These are phyloP conservation scores for Puccinia coronata DNA, from an alignment of 1,284 basidiomycete species.

Conservation along the genomic window DNA sequence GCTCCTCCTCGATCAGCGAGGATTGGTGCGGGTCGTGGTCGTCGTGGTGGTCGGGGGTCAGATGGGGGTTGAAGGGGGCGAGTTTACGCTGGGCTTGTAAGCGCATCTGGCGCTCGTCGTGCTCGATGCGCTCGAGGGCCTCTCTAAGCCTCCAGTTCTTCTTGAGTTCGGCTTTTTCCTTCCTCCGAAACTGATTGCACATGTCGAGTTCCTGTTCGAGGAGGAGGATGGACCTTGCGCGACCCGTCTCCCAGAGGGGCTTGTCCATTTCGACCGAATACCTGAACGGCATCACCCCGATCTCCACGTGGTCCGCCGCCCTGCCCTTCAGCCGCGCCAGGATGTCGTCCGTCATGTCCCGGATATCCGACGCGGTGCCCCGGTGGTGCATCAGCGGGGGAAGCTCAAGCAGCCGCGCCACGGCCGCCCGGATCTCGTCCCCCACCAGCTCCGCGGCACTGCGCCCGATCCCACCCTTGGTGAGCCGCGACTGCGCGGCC, in stretches of 20 bases:
- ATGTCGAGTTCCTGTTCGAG: constrained; percentile 80
- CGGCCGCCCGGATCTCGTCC: constrained; percentile 76
- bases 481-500: constrained; percentile 83
- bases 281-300: constrained; percentile 99
- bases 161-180: constrained; percentile 79
- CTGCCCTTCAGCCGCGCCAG: constrained; percentile 85
- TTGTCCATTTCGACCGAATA: constrained; percentile 84
- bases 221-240: constrained; percentile 72
- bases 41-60: background rate
- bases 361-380: constrained; percentile 78
- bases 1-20: constrained; percentile 1
- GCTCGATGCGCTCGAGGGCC: constrained; percentile 78
- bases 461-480: constrained; percentile 94
- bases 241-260: constrained; percentile 89
- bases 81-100: constrained; percentile 64
- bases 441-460: constrained; percentile 93
- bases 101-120: constrained; percentile 76
- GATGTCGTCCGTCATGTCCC: constrained; percentile 88
- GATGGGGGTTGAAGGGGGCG: background rate
- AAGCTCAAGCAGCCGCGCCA: constrained; percentile 59
- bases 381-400: constrained; percentile 94
- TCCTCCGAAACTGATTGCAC: constrained; percentile 67
- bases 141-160: constrained; percentile 74
- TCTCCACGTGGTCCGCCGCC: constrained; percentile 97
- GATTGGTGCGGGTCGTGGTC: background rate